Evolutionary conservation across 768 basidiomycete genomes (phyloP).

Genomic region (Boletus bicolor): DNA sequence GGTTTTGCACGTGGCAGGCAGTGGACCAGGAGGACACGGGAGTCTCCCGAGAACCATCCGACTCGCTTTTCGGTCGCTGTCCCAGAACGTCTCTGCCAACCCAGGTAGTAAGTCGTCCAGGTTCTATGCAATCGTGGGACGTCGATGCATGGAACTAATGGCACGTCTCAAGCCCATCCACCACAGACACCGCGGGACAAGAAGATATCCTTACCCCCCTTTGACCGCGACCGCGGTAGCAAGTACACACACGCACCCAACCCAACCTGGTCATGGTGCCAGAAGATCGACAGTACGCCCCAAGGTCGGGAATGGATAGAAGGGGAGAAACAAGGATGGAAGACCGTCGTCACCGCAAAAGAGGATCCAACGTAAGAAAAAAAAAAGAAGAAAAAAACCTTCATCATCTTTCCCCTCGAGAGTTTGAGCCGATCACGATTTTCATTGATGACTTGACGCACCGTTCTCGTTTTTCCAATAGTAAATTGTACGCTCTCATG

Average conservation of each 20-base stretch:
- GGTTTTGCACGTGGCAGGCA: not conserved
- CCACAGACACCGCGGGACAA: not conserved
- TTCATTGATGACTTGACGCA: not conserved
- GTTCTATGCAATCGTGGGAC: not conserved
- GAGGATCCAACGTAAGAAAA: conserved; percentile 26
- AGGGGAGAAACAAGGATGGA: conserved; percentile 36
- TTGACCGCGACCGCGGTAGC: conserved; percentile 9
- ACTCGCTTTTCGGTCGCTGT: not conserved
- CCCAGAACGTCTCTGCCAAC: not conserved
- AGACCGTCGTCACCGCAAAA: conserved; percentile 24
- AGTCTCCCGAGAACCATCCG: not conserved
- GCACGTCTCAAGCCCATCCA: not conserved
- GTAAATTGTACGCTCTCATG: conserved; percentile 33
- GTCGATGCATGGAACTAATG: not conserved
- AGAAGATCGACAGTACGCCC: conserved; percentile 22
- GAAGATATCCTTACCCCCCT: conserved; percentile 23
- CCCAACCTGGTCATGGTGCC: conserved; percentile 29
- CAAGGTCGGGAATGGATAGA: conserved; percentile 31
- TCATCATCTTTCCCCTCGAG: no score
- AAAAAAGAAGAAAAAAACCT: not conserved
- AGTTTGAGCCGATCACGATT: not conserved
- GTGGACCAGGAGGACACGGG: not conserved
- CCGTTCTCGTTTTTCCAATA: not conserved
- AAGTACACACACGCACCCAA: conserved; percentile 32
- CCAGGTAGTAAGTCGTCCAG: not conserved